Base-by-base conservation (phyloP, 352 stramenopile genomes). In the Globisporangium irregulare region DNA sequence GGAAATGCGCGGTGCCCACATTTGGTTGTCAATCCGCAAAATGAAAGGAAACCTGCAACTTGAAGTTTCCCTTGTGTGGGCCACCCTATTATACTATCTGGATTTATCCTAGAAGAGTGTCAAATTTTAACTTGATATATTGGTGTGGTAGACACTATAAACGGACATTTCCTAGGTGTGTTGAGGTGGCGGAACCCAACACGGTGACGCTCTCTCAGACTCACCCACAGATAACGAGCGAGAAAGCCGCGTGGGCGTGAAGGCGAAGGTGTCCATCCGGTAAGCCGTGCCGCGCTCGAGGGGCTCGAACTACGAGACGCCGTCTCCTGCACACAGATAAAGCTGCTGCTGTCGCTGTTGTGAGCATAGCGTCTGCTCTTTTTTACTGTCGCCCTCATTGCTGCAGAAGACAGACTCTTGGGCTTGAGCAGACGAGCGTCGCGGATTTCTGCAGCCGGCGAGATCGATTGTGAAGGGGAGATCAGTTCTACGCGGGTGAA, bases 121-220 rank as follows among this genome's bases (percentile, higher is more conserved):
- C 32, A 36, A 36, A 36, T 9, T 9, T 36, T 36, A 36, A 36
- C 32, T 36, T 36, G 6, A 9, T 36, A 9, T 36, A 8, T 24
- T 59, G 12, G 25, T 38, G 53, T 59, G 53, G 53, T 24, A 20
- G 32, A 59, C 53, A 59, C 7, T 10, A 24, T 38, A 38, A 22
- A 20, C 20, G 25, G 53, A 14, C 1, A 10, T 20, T 34, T 46
- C 38, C 4, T 48, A 14, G 4, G 24, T 22, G 3, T 38, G 25
- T 59, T 59, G 53, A 59, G 53, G 53, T 59, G 25, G 53, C 53
- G 15, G 15, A 59, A 38, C 25, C 25, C 24, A 58, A 20, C 51
- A 24, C 25, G 53, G 53, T 59, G 53, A 34, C 53, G 53, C 25
- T 38, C 43, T 46, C 38, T 51, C 43, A 51, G 43, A 51, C 43